phyloP scores from a whole-genome alignment of 148 eudicot genomes.

The Euryodendron excelsum region DNA sequence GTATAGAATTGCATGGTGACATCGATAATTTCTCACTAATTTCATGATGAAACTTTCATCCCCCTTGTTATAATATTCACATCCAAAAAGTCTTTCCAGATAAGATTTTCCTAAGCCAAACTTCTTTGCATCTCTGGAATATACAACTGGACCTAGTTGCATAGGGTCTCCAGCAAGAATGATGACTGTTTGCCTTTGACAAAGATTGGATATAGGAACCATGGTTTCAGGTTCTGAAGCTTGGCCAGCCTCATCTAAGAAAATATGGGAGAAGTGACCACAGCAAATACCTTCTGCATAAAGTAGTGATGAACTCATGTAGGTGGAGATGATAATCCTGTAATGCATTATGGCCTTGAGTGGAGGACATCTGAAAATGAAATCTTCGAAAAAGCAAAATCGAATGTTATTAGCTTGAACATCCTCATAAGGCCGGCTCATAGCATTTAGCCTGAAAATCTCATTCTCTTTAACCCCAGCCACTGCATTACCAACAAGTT shows the following conservation, averaged over 20 bases:
- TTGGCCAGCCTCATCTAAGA: slow-evolving; percentile 85
- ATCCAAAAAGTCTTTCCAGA: slow-evolving; percentile 63
- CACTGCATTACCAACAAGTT: slow-evolving; percentile 27
- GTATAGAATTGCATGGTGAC: slow-evolving; percentile 60
- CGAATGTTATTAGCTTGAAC: slow-evolving; percentile 36
- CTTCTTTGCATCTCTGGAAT: slow-evolving; percentile 50
- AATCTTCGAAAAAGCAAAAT: slow-evolving; percentile 51
- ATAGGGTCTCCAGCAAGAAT: slow-evolving; percentile 86
- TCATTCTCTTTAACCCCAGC: slow-evolving; percentile 36
- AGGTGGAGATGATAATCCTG: slow-evolving; percentile 67
- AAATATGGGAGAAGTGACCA: slow-evolving; percentile 74
- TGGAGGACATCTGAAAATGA: slow-evolving; percentile 50
- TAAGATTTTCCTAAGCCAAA: slow-evolving; percentile 66
- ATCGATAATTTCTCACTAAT: slow-evolving; percentile 59
- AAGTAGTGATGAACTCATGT: slow-evolving; percentile 60
- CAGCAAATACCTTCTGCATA: slow-evolving; percentile 50
- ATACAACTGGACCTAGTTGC: slow-evolving; percentile 80
- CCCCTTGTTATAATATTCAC: slow-evolving; percentile 37
- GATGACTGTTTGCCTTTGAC: slow-evolving; percentile 40
- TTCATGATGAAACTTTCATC: slow-evolving; percentile 56
- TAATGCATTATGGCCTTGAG: slow-evolving; percentile 27
- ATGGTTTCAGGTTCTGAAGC: slow-evolving; percentile 96
- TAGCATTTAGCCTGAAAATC: slow-evolving; percentile 72
- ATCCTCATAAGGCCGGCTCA: slow-evolving; percentile 61
- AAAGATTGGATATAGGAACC: slow-evolving; percentile 65